Percentiles rank a stretch among this genome's conserved stretches.
Evolutionary conservation across 768 basidiomycete species (phyloP).

Genomic region (Auricularia sp.): DNA sequence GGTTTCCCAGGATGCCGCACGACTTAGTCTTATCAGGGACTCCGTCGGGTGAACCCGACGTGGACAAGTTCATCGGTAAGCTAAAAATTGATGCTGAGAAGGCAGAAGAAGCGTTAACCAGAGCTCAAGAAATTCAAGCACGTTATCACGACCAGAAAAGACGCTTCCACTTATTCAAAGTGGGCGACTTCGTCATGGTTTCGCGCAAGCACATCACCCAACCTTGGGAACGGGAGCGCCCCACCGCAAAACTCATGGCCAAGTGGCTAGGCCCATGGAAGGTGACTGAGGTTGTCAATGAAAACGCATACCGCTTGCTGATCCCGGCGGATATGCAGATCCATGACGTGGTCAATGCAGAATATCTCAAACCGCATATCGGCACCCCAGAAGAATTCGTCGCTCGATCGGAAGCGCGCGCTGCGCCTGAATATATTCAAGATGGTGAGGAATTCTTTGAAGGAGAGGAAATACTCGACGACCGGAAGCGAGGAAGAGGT

Average conservation of each 20-base stretch:
- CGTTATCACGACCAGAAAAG: neutral
- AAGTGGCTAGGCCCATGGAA: conserved; percentile 19
- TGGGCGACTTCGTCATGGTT: conserved; percentile 27
- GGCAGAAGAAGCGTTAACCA: conserved; percentile 26
- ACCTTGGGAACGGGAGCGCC: neutral
- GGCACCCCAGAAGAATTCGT: neutral
- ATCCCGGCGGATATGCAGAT: conserved; percentile 16
- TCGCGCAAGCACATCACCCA: conserved; percentile 9
- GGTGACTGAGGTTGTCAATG: conserved; percentile 12
- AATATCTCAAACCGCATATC: neutral
- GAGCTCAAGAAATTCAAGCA: neutral
- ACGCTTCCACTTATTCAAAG: conserved; percentile 13
- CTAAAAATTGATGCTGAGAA: conserved; percentile 13
- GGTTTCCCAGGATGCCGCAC: neutral
- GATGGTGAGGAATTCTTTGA: neutral
- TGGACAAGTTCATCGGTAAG: neutral
- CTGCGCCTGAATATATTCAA: neutral
- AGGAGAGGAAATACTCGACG: neutral
- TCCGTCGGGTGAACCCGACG: conserved; percentile 2
- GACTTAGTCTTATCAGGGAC: conserved; percentile 3
- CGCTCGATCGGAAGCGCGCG: neutral
- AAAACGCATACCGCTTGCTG: conserved; percentile 10
- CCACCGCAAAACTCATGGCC: conserved; percentile 18
- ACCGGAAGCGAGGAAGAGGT: neutral
- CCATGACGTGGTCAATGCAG: conserved; percentile 16